Percentiles rank a stretch among this genome's conserved stretches.
Evolutionary conservation across 257 asterid genomes (phyloP).

Genomic region (Solanum tacnaense): DNA sequence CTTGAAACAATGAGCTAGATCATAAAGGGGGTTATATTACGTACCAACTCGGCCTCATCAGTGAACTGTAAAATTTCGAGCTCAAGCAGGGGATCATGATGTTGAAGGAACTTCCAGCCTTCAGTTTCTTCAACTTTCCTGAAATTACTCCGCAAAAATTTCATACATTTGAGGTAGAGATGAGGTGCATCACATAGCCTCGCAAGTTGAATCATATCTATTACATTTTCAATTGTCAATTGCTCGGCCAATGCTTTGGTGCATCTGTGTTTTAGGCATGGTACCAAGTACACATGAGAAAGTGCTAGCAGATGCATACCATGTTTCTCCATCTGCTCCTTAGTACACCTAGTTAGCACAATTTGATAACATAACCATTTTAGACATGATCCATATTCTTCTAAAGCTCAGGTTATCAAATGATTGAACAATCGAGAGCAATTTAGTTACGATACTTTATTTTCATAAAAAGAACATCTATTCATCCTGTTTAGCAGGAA

Average conservation of each 20-base stretch:
- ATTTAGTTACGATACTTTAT: background rate
- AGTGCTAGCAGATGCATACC: constrained; percentile 72
- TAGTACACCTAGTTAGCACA: constrained; percentile 40
- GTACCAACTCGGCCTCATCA: constrained; percentile 69
- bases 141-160: constrained; percentile 33
- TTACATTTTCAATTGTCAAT: constrained; percentile 45
- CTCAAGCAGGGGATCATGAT: constrained; percentile 72
- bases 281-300: constrained; percentile 72
- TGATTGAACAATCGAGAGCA: background rate
- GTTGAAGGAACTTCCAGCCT: constrained; percentile 78
- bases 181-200: constrained; percentile 81
- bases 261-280: constrained; percentile 69
- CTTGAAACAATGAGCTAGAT: no score
- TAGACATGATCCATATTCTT: background rate
- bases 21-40: background rate
- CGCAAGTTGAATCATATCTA: constrained; percentile 80
- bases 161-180: constrained; percentile 70
- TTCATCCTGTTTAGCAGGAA: background rate
- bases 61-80: constrained; percentile 70
- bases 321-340: constrained; percentile 62
- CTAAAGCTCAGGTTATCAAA: background rate
- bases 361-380: constrained; percentile 10
- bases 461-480: background rate
- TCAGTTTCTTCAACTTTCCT: constrained; percentile 60
- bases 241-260: constrained; percentile 33